These are phyloP conservation scores for Thelephora terrestris DNA, from an alignment of 1,284 basidiomycete species.

Conservation along the genomic window DNA sequence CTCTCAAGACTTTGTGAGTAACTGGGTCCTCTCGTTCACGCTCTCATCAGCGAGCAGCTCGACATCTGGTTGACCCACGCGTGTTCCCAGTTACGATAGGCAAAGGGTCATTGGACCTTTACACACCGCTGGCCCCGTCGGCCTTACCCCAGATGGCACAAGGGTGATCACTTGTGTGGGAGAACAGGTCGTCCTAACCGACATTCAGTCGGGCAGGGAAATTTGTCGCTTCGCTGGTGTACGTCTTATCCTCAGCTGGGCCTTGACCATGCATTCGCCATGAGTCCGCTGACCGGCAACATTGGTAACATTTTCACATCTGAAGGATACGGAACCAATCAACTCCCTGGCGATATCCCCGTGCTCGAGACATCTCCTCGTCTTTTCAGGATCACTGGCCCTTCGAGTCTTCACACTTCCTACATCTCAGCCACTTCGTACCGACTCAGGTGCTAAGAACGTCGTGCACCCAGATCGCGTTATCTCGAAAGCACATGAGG, in stretches of 20 bases:
- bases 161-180: slow-evolving; percentile 81
- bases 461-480: slow-evolving; percentile 58
- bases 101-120: slow-evolving; percentile 63
- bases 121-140: slow-evolving; percentile 82
- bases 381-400: slow-evolving; percentile 65
- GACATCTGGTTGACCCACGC: background rate
- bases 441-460: slow-evolving; percentile 20
- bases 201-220: slow-evolving; percentile 62
- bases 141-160: slow-evolving; percentile 70
- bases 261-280: background rate
- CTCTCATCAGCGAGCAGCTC: background rate
- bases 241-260: slow-evolving; percentile 24
- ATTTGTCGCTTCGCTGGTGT: slow-evolving; percentile 80
- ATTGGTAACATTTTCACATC: background rate
- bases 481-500: slow-evolving; percentile 78
- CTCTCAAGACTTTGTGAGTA: slow-evolving; percentile 53
- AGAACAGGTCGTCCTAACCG: slow-evolving; percentile 79
- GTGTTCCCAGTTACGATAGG: slow-evolving; percentile 59
- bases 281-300: background rate
- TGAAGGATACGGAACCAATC: slow-evolving; percentile 57
- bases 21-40: slow-evolving; percentile 1
- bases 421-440: slow-evolving; percentile 26
- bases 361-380: slow-evolving; percentile 45
- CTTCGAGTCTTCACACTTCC: slow-evolving; percentile 61
- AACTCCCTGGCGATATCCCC: slow-evolving; percentile 60